Percentiles rank a stretch among this genome's conserved stretches.
Evolutionary conservation across 176 grass and related monocot genomes (phyloP).

Genomic region (Raddia guianensis): DNA sequence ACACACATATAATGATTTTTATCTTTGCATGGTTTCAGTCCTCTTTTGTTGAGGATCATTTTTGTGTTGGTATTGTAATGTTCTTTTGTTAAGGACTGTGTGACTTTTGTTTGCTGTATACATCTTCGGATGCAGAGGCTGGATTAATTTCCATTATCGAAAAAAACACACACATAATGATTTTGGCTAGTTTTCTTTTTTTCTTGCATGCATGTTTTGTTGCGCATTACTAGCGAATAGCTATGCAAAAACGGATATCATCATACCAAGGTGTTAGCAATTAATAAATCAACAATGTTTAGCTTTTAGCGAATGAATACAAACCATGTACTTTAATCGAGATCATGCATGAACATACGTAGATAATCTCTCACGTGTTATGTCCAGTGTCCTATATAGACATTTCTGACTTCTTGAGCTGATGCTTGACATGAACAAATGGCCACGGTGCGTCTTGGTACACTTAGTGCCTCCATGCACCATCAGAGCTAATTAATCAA

Average conservation of each 20-base stretch:
- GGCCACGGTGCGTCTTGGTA: neutral
- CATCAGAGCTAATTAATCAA: slow-evolving; percentile 8
- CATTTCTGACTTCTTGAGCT: neutral
- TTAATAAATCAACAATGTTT: neutral
- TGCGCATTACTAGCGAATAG: neutral
- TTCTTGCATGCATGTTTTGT: neutral
- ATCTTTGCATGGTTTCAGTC: too few relatives aligned
- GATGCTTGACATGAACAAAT: slow-evolving; percentile 7
- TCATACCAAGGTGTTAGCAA: neutral
- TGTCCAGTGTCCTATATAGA: neutral
- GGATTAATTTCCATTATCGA: too few relatives aligned
- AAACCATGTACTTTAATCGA: neutral
- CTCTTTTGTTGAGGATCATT: too few relatives aligned
- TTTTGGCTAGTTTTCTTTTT: neutral
- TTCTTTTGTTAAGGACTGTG: too few relatives aligned
- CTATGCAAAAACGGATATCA: neutral
- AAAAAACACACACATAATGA: neutral
- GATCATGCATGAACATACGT: neutral
- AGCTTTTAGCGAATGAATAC: neutral
- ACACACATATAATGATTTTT: too few relatives aligned
- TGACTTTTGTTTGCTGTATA: too few relatives aligned
- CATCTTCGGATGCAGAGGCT: too few relatives aligned
- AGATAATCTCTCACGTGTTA: neutral
- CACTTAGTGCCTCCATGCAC: neutral
- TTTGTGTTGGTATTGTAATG: too few relatives aligned